Percentiles rank a stretch among this genome's conserved stretches.
Evolutionary conservation across 1,139 yeast genomes (phyloP).

Genomic region (Debaryomyces sp.): DNA sequence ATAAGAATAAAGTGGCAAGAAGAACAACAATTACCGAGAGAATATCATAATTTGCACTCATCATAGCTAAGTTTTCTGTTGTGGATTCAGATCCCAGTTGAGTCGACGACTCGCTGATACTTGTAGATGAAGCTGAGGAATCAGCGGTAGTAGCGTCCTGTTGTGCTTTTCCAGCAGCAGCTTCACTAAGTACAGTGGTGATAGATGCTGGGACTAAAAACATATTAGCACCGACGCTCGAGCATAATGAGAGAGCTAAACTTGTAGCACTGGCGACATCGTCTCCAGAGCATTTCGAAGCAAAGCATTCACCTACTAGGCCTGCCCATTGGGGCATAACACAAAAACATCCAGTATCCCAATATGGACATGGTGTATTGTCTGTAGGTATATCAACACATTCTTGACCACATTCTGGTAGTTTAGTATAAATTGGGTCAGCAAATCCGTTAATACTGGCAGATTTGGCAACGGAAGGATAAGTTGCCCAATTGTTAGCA

Average conservation of each 20-base stretch:
- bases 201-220: constrained; percentile 33
- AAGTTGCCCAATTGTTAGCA: constrained; percentile 25
- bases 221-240: constrained; percentile 28
- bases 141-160: neutral
- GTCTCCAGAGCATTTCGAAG: constrained; percentile 25
- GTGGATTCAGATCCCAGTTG: no score
- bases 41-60: no score
- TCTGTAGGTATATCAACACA: constrained; percentile 27
- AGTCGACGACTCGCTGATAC: no score
- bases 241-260: constrained; percentile 30
- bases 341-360: constrained; percentile 45
- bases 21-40: no score
- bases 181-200: constrained; percentile 28
- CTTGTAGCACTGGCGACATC: constrained; percentile 25
- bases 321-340: constrained; percentile 34
- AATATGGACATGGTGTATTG: constrained; percentile 41
- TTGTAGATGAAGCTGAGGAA: neutral
- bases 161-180: constrained; percentile 25
- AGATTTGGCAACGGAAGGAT: constrained; percentile 43
- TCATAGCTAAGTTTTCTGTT: no score
- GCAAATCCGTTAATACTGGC: constrained; percentile 47
- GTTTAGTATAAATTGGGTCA: constrained; percentile 33
- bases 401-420: constrained; percentile 32
- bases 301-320: constrained; percentile 32
- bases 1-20: no score